Conservation (phyloP, 2,329 filamentous ascomycete genomes). For the Canariomyces notabilis region DNA sequence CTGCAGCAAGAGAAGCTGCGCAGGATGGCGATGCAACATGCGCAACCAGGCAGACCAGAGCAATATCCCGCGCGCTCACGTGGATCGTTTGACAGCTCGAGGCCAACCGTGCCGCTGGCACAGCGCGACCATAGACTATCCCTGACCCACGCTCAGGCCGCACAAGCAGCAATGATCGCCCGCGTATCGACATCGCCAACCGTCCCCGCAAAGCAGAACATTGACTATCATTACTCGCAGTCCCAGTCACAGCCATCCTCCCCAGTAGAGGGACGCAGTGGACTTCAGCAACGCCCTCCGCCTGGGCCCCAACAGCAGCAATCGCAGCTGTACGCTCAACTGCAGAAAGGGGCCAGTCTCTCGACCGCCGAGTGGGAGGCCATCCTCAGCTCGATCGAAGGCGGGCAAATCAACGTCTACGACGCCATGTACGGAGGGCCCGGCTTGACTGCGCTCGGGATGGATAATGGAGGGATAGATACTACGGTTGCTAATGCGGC, state of each 20-base stretch:
- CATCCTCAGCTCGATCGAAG: slow-evolving; percentile 72
- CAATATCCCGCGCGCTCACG: slow-evolving; percentile 39
- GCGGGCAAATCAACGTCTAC: slow-evolving; percentile 76
- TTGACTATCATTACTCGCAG: slow-evolving; percentile 55
- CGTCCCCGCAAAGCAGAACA: slow-evolving; percentile 42
- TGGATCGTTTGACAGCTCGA: slow-evolving; percentile 44
- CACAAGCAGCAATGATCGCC: slow-evolving; percentile 31
- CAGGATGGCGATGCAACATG: slow-evolving; percentile 46
- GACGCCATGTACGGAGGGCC: slow-evolving; percentile 73
- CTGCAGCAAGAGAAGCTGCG: slow-evolving; percentile 54
- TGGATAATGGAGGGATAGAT: background rate
- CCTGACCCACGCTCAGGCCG: slow-evolving; percentile 36
- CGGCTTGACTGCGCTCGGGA: slow-evolving; percentile 38
- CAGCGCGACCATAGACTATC: slow-evolving; percentile 47
- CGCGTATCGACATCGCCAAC: slow-evolving; percentile 34
- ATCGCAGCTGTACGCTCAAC: slow-evolving; percentile 34
- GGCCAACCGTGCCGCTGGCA: slow-evolving; percentile 35
- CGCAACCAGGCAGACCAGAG: slow-evolving; percentile 30
- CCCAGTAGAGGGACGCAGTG: slow-evolving; percentile 40
- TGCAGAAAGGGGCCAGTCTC: slow-evolving; percentile 40
- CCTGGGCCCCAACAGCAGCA: slow-evolving; percentile 17
- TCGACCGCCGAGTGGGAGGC: slow-evolving; percentile 76
- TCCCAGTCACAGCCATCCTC: slow-evolving; percentile 46
- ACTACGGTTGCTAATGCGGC: slow-evolving; percentile 27
- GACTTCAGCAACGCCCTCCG: too few relatives aligned